These are phyloP conservation scores for Arthrinium phaeospermum DNA, from an alignment of 2,329 filamentous ascomycete genomes.

Conservation along the genomic window DNA sequence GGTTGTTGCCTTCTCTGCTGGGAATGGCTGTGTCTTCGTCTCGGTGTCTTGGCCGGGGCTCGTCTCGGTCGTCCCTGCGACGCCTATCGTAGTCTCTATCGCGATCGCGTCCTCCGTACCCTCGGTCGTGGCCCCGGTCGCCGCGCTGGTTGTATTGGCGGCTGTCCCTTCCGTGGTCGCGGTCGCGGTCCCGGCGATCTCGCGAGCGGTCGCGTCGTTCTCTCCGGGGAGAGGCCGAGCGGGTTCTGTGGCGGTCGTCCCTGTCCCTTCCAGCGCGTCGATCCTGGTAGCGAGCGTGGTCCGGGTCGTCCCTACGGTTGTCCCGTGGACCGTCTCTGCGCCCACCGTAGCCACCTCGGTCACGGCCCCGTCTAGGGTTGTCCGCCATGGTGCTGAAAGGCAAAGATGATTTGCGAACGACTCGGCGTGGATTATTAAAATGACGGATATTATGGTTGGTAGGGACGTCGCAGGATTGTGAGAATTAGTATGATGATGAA, in stretches of 20 bases:
- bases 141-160: constrained; percentile 31
- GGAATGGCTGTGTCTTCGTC: constrained; percentile 25
- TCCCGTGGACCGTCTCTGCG: constrained; percentile 29
- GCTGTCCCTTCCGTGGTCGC: constrained; percentile 43
- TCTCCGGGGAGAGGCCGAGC: constrained; percentile 34
- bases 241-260: constrained; percentile 33
- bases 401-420: neutral
- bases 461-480: neutral
- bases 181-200: constrained; percentile 40
- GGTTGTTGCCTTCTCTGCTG: constrained; percentile 29
- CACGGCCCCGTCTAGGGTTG: constrained; percentile 21
- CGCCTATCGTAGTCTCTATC: constrained; percentile 22
- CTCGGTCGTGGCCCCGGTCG: constrained; percentile 36
- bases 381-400: neutral
- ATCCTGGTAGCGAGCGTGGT: constrained; percentile 37
- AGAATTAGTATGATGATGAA: neutral
- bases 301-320: constrained; percentile 37
- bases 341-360: constrained; percentile 33
- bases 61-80: constrained; percentile 25
- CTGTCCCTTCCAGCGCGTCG: constrained; percentile 35
- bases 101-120: constrained; percentile 28
- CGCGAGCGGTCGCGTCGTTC: constrained; percentile 37
- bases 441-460: neutral
- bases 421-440: neutral
- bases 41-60: constrained; percentile 32